Evolutionary conservation across 2,329 filamentous ascomycete genomes (phyloP), one percentile per base, ranked within the genome.

Genomic region (Neofusicoccum kwambonambiense): DNA sequence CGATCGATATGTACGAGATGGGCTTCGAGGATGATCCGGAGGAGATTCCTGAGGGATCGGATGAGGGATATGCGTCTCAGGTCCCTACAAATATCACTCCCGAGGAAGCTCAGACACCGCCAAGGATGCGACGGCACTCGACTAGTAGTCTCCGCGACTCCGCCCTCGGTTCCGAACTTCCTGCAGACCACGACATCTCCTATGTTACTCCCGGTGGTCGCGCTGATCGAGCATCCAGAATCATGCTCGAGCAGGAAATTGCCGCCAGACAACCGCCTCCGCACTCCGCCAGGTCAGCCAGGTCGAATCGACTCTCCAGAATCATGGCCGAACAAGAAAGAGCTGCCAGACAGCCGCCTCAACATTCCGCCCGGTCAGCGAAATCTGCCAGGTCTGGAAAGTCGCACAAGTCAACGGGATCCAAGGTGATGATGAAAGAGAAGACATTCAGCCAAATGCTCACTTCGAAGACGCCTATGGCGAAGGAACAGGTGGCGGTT

Each of bases 1-100:
- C 84, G 11, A 84, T 88, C 64, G 84, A 82, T 22, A 82, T 87
- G 77, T 89, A 89, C 73, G 82, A 82, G 62, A 82, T 85, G 67
- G 84, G 84, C 22, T 87, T 87, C 68, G 77, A 80, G 42, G 81
- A 83, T 67, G 69, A 76, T 69, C 74, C 74, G 68, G 67, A 72
- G 34, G 71, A 75, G 73, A 75, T 64, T 15, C 60, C 61, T 37
- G 68, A 72, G 19, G 69, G 69, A 19, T 70, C 52, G 65, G 67
- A 69, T 52, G 67, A 69, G 57, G 67, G 67, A n/a, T 69, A 69
- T 58, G 52, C 64, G 35, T 66, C 67, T 49, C 64, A 69, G 63
- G 62, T 65, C 51, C 63, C 63, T 31, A 64, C 52, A 37, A 52
- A 63, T 51, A 67, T 68, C 62, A 22, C 69, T 31, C 47, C 61